A percentile compares a stretch with the other conserved stretches of the same genome.
These are phyloP conservation scores for Craterostigma plantagineum DNA, from an alignment of 257 asterid genomes.

Conservation along the genomic window DNA sequence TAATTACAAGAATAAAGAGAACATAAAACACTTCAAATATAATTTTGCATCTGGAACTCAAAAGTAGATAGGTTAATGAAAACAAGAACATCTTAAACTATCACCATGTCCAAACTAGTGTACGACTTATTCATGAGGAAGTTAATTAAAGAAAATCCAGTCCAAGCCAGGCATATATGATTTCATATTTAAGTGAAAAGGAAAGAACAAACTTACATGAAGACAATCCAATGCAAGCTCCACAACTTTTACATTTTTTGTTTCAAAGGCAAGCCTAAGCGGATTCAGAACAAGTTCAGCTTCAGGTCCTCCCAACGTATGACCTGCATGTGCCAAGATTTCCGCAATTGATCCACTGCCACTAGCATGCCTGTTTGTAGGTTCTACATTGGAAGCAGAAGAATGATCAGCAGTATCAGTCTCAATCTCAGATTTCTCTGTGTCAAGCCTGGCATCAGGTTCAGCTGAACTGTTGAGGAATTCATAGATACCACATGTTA, in stretches of 20 bases:
- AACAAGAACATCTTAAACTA: too few species aligned
- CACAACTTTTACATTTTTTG: constrained; percentile 61
- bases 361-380: constrained; percentile 15
- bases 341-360: constrained; percentile 29
- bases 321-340: constrained; percentile 68
- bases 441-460: constrained; percentile 29
- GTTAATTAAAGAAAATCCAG: too few species aligned
- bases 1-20: too few species aligned
- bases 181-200: too few species aligned
- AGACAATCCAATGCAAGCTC: constrained; percentile 99
- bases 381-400: constrained; percentile 24
- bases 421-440: constrained; percentile 18
- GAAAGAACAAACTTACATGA: constrained; percentile 48
- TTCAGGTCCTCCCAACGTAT: constrained; percentile 52
- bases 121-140: too few species aligned
- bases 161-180: too few species aligned
- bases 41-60: too few species aligned
- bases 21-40: too few species aligned
- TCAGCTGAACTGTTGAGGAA: constrained; percentile 32
- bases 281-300: constrained; percentile 78
- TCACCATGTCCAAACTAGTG: too few species aligned
- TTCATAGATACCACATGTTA: neutral
- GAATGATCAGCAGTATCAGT: constrained; percentile 19
- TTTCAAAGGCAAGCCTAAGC: constrained; percentile 83
- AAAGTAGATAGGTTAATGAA: too few species aligned